A percentile compares a stretch with the other conserved stretches of the same genome.
These are phyloP conservation scores for Cyathus striatus DNA, from an alignment of 768 basidiomycete species.

Conservation along the genomic window DNA sequence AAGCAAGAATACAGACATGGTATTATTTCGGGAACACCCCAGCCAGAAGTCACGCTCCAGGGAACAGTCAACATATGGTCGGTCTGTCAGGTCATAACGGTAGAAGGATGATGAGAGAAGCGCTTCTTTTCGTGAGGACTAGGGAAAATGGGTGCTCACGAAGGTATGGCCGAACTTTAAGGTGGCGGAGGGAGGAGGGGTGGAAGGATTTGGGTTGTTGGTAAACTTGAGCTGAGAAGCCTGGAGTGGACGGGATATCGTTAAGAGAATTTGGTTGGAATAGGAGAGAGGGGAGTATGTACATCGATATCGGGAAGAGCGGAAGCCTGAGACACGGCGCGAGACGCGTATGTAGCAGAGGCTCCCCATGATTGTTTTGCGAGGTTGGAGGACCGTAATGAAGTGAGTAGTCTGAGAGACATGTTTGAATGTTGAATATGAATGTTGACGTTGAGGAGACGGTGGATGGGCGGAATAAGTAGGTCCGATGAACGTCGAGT, in stretches of 20 bases:
- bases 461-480: neutral
- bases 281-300: constrained; percentile 5
- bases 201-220: constrained; percentile 46
- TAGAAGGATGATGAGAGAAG: constrained; percentile 4
- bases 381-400: constrained; percentile 10
- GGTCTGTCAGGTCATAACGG: too few species aligned
- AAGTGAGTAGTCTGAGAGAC: constrained; percentile 13
- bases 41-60: constrained; percentile 71
- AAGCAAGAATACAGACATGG: constrained; percentile 55
- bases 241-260: constrained; percentile 24
- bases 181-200: constrained; percentile 56
- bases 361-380: constrained; percentile 5
- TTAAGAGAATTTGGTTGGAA: constrained; percentile 1
- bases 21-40: constrained; percentile 77
- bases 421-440: too few species aligned
- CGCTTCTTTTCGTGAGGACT: constrained; percentile 3
- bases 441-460: neutral
- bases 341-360: neutral
- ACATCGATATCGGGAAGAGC: constrained; percentile 31
- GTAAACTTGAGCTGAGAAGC: constrained; percentile 46
- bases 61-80: constrained; percentile 84
- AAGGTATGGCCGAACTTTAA: constrained; percentile 87
- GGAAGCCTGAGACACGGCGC: constrained; percentile 7
- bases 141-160: constrained; percentile 34
- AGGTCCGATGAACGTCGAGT: neutral